Evolutionary conservation across 192 early-diverging fungal genomes (phyloP).

Genomic region (Coemansia erecta): DNA sequence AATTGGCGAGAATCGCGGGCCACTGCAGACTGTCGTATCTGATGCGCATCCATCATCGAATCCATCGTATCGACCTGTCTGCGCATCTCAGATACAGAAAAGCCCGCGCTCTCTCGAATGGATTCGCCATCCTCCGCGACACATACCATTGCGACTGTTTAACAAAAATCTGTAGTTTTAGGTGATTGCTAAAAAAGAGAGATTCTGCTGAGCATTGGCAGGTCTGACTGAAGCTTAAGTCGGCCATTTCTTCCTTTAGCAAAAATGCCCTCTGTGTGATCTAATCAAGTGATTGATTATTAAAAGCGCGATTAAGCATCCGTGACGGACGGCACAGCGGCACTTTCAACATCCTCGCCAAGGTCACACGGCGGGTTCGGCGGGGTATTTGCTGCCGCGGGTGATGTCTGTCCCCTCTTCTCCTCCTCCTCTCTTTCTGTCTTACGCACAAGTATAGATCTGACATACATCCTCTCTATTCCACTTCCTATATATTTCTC

Average conservation of each 20-base stretch:
- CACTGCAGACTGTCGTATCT: not conserved
- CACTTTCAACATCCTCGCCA: too few species aligned
- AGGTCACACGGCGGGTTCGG: too few species aligned
- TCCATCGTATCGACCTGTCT: not conserved
- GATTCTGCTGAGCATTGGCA: not conserved
- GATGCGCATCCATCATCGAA: slow-evolving; percentile 2
- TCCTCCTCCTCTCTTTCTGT: not conserved
- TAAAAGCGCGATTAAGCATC: too few species aligned
- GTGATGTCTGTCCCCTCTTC: not conserved
- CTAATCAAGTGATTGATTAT: too few species aligned
- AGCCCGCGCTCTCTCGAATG: not conserved
- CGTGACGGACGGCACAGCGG: too few species aligned
- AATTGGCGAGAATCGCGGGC: not conserved
- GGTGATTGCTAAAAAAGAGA: slow-evolving; percentile 1
- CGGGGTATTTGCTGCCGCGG: too few species aligned
- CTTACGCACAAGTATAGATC: not conserved
- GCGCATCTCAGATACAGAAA: too few species aligned
- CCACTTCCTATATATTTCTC: too few species aligned
- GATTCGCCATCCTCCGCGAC: not conserved
- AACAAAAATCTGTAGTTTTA: slow-evolving; percentile 2
- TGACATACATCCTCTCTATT: too few species aligned
- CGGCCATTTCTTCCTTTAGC: not conserved
- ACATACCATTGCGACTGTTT: slow-evolving; percentile 5
- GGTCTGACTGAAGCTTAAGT: too few species aligned
- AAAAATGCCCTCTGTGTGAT: not conserved